phyloP scores from a whole-genome alignment of 1,284 basidiomycete genomes.

The Austroboletus rostrupii region DNA sequence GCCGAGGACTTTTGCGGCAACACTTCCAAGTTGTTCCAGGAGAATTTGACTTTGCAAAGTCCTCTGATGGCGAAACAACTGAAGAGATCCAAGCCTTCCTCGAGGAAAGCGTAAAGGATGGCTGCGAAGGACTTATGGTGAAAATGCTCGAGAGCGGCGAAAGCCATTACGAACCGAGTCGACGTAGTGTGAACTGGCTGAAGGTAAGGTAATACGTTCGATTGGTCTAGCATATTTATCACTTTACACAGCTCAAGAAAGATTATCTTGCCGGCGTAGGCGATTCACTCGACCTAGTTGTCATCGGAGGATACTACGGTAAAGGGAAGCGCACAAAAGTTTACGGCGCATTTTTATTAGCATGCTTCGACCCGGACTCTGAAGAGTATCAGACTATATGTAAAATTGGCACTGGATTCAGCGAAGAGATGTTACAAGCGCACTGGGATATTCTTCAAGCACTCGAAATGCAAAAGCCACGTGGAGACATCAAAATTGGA shows the following conservation, averaged over 20 bases:
- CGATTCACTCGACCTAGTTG: slow-evolving; percentile 95
- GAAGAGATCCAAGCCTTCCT: slow-evolving; percentile 96
- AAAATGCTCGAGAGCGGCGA: slow-evolving; percentile 94
- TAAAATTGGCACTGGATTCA: slow-evolving; percentile 99
- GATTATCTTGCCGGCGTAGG: slow-evolving; percentile 97
- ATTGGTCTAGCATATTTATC: slow-evolving; percentile 2
- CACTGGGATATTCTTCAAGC: slow-evolving; percentile 83
- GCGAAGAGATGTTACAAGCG: slow-evolving; percentile 83
- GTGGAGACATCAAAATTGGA: slow-evolving; percentile 81
- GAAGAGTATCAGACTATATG: slow-evolving; percentile 96
- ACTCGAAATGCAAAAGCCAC: slow-evolving; percentile 64
- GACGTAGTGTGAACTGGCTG: slow-evolving; percentile 95
- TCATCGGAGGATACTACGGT: slow-evolving; percentile 95
- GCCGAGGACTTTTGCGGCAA: slow-evolving; percentile 72
- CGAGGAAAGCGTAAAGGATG: slow-evolving; percentile 95
- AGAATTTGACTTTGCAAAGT: slow-evolving; percentile 92
- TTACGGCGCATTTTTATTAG: slow-evolving; percentile 93
- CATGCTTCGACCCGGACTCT: slow-evolving; percentile 88
- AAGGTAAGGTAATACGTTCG: slow-evolving; percentile 57
- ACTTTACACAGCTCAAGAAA: slow-evolving; percentile 76
- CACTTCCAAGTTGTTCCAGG: slow-evolving; percentile 83
- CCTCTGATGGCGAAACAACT: slow-evolving; percentile 83
- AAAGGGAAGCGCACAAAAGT: slow-evolving; percentile 97
- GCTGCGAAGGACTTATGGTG: slow-evolving; percentile 98
- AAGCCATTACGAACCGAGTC: slow-evolving; percentile 93